These are phyloP conservation scores for Alloteropsis angusta DNA, from an alignment of 202 grass and related monocot genomes.

Conservation along the genomic window DNA sequence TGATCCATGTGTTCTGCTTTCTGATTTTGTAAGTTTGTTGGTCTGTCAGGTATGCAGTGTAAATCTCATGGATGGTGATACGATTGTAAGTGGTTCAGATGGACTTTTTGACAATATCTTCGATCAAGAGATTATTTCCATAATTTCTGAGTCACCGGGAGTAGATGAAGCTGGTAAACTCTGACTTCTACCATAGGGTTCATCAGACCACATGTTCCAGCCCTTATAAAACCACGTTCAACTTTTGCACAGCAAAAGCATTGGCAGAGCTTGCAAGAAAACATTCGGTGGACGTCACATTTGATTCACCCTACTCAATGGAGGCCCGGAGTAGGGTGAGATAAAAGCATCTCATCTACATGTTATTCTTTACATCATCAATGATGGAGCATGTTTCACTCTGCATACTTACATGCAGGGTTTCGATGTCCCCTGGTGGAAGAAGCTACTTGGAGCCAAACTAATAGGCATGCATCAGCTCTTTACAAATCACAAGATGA, in stretches of 20 bases:
- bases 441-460: slow-evolving; percentile 50
- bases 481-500: background rate
- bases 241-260: slow-evolving; percentile 52
- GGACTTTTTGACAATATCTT: slow-evolving; percentile 92
- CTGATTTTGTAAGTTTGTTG: slow-evolving; percentile 18
- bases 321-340: slow-evolving; percentile 71
- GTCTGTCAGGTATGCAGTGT: slow-evolving; percentile 56
- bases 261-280: slow-evolving; percentile 73
- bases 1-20: background rate
- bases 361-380: background rate
- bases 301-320: slow-evolving; percentile 91
- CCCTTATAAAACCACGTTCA: background rate
- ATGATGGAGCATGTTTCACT: slow-evolving; percentile 9
- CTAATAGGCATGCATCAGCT: slow-evolving; percentile 31
- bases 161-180: slow-evolving; percentile 66
- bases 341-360: background rate
- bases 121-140: slow-evolving; percentile 69
- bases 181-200: background rate
- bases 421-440: background rate
- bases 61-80: slow-evolving; percentile 80
- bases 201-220: background rate
- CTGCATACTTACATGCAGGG: slow-evolving; percentile 29
- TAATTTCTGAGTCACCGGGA: slow-evolving; percentile 49
- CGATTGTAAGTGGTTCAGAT: slow-evolving; percentile 82
- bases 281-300: slow-evolving; percentile 72